Base-by-base conservation (phyloP, 257 asterid genomes). In the Solanum okadae region DNA sequence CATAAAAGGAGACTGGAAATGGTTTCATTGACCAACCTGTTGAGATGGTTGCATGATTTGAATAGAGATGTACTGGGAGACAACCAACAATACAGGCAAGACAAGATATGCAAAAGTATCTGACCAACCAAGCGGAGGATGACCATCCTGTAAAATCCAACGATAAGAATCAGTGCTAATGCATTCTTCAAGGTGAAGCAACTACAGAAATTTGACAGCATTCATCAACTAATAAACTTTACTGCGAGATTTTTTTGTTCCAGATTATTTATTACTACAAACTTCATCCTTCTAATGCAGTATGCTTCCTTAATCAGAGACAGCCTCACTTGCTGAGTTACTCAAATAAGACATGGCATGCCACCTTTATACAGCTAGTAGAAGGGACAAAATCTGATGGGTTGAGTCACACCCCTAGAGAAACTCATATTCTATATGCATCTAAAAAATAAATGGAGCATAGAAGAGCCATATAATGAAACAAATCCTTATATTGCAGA, bases 81-180 rank as follows among this genome's bases (percentile, higher is more conserved):
- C 35, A 65, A 97, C 91, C 91, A 97, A 93, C 90, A 97, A 95
- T 68, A 93, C 92, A 56, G 99, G 99, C 91, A 97, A 92, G 76
- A 95, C 99, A 83, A 97, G 99, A 90, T 97, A 97, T 15, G 98
- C 98, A 88, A 97, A 90, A 77, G 99, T 96, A 90, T 97, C 98
- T 3, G 98, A 89, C 99, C 98, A 96, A 86, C 99, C 99, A 85
- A 97, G 98, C 20, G 99, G 98, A 83, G 99, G 99, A 87, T 96
- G 99, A 71, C 99, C 99, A 91, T 97, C 99, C 99, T 97, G 92
- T 46, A 31, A 78, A 86, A 86, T 73, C 12, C 85, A 59, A 86
- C 8, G 22, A 49, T 73, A 73, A 86, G 68, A 86, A 31, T 44
- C 85, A 86, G 40, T 27, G n/a, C 40, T 16, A 46, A 27, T 33